Base-by-base conservation (phyloP, 768 basidiomycete genomes). In the Naganishia vaughanmartiniae region DNA sequence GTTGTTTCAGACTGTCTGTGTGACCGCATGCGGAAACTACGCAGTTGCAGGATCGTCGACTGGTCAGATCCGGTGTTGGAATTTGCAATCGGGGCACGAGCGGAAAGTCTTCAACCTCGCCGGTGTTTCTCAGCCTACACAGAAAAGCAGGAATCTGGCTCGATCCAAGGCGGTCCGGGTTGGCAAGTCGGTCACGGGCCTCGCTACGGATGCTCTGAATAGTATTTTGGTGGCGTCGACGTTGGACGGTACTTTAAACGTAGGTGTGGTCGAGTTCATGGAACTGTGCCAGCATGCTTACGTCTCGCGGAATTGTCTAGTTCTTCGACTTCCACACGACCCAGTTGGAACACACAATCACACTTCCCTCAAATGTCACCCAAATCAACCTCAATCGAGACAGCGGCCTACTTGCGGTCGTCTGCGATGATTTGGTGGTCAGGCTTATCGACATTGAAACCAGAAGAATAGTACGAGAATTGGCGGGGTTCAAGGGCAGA, bases 261-360 rank as follows among this genome's bases (percentile, higher is more conserved):
- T 94, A 75, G 68, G 90, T 84, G 1, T 15, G 12, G 7, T 26
- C 9, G 19, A 14, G 2, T 15, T 30, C 10, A 2, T 24, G 30
- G 53, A 34, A 11, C 45, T 26, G 26, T 19, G 46, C 60, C 42
- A 65, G 9, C 28, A 19, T 56, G 15, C 34, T 56, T 11, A 66
- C 42, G 14, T 12, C 26, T 56, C 28, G 54, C 19, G 19, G n/a
- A 33, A 17, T 24, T 28, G 42, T 42, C 5, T 74, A 99, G 94
- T 97, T 97, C 83, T 99, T 98, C 75, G 90, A 98, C 79, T 98
- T 99, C 81, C 92, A 95, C 76, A 88, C 89, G 2, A 87, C 91
- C 12, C 87, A 87, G 75, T 83, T 92, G 70, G 86, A 89, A 70
- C 82, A 89, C 65, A 87, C 87, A 0, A 68, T 93, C 57, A 81